Evolutionary conservation across 768 basidiomycete species (phyloP), one percentile per base, ranked within the genome.

Genomic region (Tylopilus intermedius): DNA sequence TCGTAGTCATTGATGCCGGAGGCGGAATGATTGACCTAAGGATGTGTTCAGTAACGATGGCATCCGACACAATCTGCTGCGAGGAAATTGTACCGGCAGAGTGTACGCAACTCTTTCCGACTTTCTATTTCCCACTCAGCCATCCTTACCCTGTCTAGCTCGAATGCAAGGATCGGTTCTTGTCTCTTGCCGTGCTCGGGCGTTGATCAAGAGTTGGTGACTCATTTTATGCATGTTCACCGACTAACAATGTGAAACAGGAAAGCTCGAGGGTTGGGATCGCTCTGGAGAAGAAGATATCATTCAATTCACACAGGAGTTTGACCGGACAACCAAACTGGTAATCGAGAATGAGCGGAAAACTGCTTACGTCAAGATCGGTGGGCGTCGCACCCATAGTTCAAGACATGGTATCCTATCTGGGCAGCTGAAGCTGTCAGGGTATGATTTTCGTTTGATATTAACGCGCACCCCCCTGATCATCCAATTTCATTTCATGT

Each of bases 201-300:
- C 1, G 1, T 14, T 46, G 15, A 9, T 51, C 3, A 0, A 51
- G 45, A 8, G 50, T 51, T 5, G 6, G 50, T 40, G 38, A 5
- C 3, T 18, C 18, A 1, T 38, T 9, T 18, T 18, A 18, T 38
- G 15, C n/a, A 9, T 2, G 3, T 18, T 18, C n/a, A 38, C 0
- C 3, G n/a, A 38, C 38, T n/a, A n/a, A 38, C n/a, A 6, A 18
- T 38, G 38, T 2, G 13, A 14, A 51, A 43, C 11, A 54, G 53
- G 42, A 8, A 45, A 39, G 13, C 53, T 54, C 11, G 35, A 44
- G 18, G 53, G 53, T n/a, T 54, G 49, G 49, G 43, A 32, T 11
- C 30, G 38, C 24, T 51, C 42, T 7, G 44, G 15, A 8, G 2
- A 32, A 2, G 26, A 38, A 0, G 22, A 51, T 0, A 54, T 54